Evolutionary conservation across 1,284 basidiomycete genomes (phyloP).

Genomic region (Pyrrhoderma lamaoense): DNA sequence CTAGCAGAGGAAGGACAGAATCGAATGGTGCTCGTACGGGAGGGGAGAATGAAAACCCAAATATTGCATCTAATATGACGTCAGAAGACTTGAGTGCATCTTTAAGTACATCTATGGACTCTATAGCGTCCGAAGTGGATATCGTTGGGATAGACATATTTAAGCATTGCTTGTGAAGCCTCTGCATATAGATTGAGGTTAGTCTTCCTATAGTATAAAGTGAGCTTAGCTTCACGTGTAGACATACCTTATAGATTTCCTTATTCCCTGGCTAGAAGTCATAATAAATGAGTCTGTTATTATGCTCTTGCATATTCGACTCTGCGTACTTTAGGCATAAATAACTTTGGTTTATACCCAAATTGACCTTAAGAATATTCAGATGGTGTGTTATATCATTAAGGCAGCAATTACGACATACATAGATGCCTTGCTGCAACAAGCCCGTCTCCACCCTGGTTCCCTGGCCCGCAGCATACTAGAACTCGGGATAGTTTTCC

Average conservation of each 20-base stretch:
- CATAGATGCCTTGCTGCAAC: slow-evolving; percentile 93
- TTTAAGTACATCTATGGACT: slow-evolving; percentile 33
- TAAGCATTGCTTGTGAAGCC: slow-evolving; percentile 79
- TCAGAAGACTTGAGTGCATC: slow-evolving; percentile 59
- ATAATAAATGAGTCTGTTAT: not conserved
- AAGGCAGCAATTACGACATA: slow-evolving; percentile 28
- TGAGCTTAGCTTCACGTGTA: not conserved
- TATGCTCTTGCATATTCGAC: not conserved
- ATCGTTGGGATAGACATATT: slow-evolving; percentile 79
- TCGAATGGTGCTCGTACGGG: slow-evolving; percentile 89
- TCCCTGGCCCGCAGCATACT: slow-evolving; percentile 94
- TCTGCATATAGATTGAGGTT: slow-evolving; percentile 31
- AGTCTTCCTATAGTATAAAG: not conserved
- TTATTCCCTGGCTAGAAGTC: slow-evolving; percentile 68
- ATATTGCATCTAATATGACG: slow-evolving; percentile 91
- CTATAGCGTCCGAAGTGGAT: slow-evolving; percentile 29
- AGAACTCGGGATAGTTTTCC: slow-evolving; percentile 66
- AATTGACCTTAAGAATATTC: slow-evolving; percentile 61
- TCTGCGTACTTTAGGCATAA: slow-evolving; percentile 78
- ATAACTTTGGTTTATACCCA: slow-evolving; percentile 78
- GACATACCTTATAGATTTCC: slow-evolving; percentile 74
- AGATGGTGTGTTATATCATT: slow-evolving; percentile 3
- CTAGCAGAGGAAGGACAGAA: slow-evolving; percentile 60
- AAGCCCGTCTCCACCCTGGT: slow-evolving; percentile 95
- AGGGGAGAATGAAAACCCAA: slow-evolving; percentile 94